Evolutionary conservation across 352 stramenopile species (phyloP).

Genomic region (Peronospora destructor): DNA sequence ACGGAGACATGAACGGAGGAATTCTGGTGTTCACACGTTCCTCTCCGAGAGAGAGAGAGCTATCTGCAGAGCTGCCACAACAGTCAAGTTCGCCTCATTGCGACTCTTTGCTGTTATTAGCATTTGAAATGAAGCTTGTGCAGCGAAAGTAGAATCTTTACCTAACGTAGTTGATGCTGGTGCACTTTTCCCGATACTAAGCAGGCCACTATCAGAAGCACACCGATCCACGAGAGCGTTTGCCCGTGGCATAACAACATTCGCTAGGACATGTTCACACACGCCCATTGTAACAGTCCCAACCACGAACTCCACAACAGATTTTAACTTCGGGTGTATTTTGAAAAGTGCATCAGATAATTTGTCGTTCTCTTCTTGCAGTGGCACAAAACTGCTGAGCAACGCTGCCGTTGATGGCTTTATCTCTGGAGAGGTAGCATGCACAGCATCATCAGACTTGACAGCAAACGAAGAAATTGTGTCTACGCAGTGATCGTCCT

Average conservation of each 20-base stretch:
- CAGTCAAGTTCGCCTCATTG: slow-evolving; percentile 23
- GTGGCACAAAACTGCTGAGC: background rate
- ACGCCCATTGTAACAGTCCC: slow-evolving; percentile 51
- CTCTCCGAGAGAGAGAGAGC: slow-evolving; percentile 27
- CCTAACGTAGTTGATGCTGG: background rate
- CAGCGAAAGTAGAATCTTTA: slow-evolving; percentile 11
- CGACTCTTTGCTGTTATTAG: slow-evolving; percentile 32
- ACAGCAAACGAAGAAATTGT: slow-evolving; percentile 6
- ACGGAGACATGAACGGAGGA: slow-evolving; percentile 31
- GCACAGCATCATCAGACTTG: background rate
- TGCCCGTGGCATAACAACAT: slow-evolving; percentile 34
- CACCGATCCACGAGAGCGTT: slow-evolving; percentile 40
- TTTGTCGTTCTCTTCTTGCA: slow-evolving; percentile 28
- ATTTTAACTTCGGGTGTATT: slow-evolving; percentile 46
- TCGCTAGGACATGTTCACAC: slow-evolving; percentile 47
- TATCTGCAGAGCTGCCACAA: slow-evolving; percentile 23
- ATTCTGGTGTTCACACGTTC: slow-evolving; percentile 28
- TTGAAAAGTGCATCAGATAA: slow-evolving; percentile 55
- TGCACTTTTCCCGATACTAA: background rate
- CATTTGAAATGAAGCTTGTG: slow-evolving; percentile 29
- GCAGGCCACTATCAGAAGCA: slow-evolving; percentile 23
- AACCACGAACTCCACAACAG: slow-evolving; percentile 58
- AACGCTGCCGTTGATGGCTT: slow-evolving; percentile 4
- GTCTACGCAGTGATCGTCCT: slow-evolving; percentile 13
- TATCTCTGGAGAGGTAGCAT: background rate